Evolutionary conservation across 768 basidiomycete genomes (phyloP), one percentile per base, ranked within the genome.

Genomic region (Sporobolomyces roseus): DNA sequence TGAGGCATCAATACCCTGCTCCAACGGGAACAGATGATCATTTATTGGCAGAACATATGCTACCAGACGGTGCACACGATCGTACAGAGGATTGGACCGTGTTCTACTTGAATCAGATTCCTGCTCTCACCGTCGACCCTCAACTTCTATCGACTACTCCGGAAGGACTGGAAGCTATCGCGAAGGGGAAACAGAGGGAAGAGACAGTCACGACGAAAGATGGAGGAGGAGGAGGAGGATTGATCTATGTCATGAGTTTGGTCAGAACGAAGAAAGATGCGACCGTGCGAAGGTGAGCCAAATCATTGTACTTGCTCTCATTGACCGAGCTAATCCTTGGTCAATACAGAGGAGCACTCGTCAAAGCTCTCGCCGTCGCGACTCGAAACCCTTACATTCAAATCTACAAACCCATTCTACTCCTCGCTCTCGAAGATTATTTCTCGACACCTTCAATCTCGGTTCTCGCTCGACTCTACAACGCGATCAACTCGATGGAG

Each of bases 51-150:
- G 94, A 94, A 81, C 84, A 94, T 68, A 99, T 99, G 96, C 84
- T 99, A 27, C 96, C 96, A 16, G 96, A 99, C 78, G 96, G 96
- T 9, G 96, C 93, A 35, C 94, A 99, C 80, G 86, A 88, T 58
- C 90, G 94, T 69, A 80, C 88, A 29, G 91, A 94, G 78, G 96
- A 98, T 79, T 98, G 93, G 93, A 98, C 96, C 8, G 87, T 97
- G 50, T 99, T 99, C 83, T 96, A 94, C 79, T 84, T 99, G 65
- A 97, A 97, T 77, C 96, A 97, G 79, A 91, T 90, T 0, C 83
- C 87, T 0, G 89, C 88, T 80, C 92, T 93, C 76, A 70, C 54
- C 33, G 87, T 87, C 23, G 90, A 94, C 71, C 85, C 87, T 2
- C 89, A 91, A 9, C 84, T 92, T 21, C 83, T 93, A 48, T 86